Evolutionary conservation across 192 early-diverging fungal species (phyloP).

Genomic region (Backusella mclennaniae): DNA sequence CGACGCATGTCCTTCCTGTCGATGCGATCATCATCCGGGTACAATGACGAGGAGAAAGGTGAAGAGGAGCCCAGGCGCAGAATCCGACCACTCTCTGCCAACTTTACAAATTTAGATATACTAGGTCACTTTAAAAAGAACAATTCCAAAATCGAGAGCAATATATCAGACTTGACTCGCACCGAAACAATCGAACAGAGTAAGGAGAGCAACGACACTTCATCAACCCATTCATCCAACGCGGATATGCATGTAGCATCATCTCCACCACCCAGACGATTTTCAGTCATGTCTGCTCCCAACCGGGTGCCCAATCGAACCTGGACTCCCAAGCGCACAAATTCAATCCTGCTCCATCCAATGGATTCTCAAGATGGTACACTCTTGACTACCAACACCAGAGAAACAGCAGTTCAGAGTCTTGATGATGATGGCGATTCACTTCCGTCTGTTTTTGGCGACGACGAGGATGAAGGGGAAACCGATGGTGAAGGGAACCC

Average conservation of each 20-base stretch:
- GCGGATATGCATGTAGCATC: background rate
- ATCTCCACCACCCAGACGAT: background rate
- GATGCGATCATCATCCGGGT: background rate
- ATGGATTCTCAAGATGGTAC: background rate
- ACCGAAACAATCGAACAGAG: background rate
- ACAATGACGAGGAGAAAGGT: background rate
- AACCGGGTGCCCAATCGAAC: background rate
- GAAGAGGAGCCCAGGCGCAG: background rate
- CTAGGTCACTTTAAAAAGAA: background rate
- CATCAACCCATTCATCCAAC: background rate
- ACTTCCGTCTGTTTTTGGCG: background rate
- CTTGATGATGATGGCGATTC: background rate
- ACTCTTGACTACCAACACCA: background rate
- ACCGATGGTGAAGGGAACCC: background rate
- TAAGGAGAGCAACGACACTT: background rate
- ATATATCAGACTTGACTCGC: background rate
- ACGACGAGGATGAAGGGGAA: background rate
- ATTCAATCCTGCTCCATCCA: background rate
- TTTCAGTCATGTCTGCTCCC: background rate
- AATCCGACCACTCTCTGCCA: background rate
- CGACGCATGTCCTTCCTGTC: conserved; percentile 14
- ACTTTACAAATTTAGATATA: background rate
- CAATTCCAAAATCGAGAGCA: background rate
- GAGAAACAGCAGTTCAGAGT: background rate
- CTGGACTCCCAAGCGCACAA: background rate